A percentile compares a stretch with the other conserved stretches of the same genome.
These are phyloP conservation scores for Mycena olivaceomarginata DNA, from an alignment of 768 basidiomycete genomes.

Conservation along the genomic window DNA sequence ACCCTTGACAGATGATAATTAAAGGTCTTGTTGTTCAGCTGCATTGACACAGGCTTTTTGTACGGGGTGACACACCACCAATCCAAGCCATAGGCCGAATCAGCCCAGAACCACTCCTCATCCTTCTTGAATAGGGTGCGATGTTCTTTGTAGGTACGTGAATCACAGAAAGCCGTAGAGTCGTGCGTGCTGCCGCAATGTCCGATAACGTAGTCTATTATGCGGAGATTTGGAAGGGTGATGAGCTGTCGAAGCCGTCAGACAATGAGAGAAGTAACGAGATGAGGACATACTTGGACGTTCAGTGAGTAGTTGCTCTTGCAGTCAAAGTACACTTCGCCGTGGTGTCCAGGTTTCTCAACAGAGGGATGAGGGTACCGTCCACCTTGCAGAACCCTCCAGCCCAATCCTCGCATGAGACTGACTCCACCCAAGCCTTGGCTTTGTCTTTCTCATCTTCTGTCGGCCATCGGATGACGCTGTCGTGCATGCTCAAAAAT, in stretches of 20 bases:
- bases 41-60: constrained; percentile 51
- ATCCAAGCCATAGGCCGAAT: constrained; percentile 13
- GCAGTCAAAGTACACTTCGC: constrained; percentile 56
- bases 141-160: constrained; percentile 42
- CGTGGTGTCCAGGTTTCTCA: constrained; percentile 53
- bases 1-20: constrained; percentile 49
- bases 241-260: constrained; percentile 17
- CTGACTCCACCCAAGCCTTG: constrained; percentile 20
- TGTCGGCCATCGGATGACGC: constrained; percentile 29
- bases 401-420: constrained; percentile 40
- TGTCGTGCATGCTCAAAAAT: neutral
- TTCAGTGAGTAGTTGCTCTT: constrained; percentile 34
- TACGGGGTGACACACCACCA: constrained; percentile 54
- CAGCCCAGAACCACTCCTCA: constrained; percentile 52
- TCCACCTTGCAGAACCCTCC: constrained; percentile 47
- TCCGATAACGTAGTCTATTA: constrained; percentile 38
- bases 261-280: neutral
- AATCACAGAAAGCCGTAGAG: constrained; percentile 39
- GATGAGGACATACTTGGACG: constrained; percentile 33
- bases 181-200: constrained; percentile 38
- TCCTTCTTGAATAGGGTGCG: constrained; percentile 34
- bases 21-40: constrained; percentile 32
- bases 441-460: constrained; percentile 45
- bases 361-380: constrained; percentile 37
- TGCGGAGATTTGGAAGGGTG: constrained; percentile 34